A percentile compares a stretch with the other conserved stretches of the same genome.
Evolutionary conservation across 345 rosid species (phyloP).

Genomic region (Arabidopsis arenosa): DNA sequence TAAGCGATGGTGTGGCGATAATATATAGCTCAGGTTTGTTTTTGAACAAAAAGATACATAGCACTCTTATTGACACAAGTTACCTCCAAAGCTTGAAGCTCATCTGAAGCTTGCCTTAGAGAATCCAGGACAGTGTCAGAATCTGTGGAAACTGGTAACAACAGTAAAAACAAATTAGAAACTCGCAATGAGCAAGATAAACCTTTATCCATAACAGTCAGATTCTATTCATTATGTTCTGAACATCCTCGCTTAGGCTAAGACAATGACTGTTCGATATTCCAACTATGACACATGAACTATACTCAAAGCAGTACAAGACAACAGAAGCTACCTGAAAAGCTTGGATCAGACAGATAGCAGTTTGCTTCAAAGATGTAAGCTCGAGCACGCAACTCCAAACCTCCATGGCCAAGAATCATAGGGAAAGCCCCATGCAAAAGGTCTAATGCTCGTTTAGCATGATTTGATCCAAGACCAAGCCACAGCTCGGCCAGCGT

Average conservation of each 20-base stretch:
- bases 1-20: neutral
- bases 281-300: conserved; percentile 5
- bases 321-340: conserved; percentile 60
- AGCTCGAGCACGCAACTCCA: conserved; percentile 93
- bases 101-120: conserved; percentile 82
- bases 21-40: neutral
- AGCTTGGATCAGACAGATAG: conserved; percentile 78
- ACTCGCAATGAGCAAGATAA: conserved; percentile 7
- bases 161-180: conserved; percentile 29
- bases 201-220: neutral
- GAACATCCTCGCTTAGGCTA: conserved; percentile 14
- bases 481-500: conserved; percentile 95
- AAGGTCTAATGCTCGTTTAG: conserved; percentile 77
- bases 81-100: conserved; percentile 84
- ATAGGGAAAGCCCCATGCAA: conserved; percentile 79
- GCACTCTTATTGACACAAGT: conserved; percentile 28
- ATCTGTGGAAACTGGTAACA: conserved; percentile 60
- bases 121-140: conserved; percentile 74
- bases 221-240: neutral
- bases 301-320: conserved; percentile 23
- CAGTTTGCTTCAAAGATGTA: conserved; percentile 91
- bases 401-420: conserved; percentile 96
- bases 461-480: conserved; percentile 78
- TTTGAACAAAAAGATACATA: conserved; percentile 12
- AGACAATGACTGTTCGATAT: conserved; percentile 16